phyloP scores from a whole-genome alignment of 2,329 filamentous ascomycete genomes.

The Malbranchea zuffiana region DNA sequence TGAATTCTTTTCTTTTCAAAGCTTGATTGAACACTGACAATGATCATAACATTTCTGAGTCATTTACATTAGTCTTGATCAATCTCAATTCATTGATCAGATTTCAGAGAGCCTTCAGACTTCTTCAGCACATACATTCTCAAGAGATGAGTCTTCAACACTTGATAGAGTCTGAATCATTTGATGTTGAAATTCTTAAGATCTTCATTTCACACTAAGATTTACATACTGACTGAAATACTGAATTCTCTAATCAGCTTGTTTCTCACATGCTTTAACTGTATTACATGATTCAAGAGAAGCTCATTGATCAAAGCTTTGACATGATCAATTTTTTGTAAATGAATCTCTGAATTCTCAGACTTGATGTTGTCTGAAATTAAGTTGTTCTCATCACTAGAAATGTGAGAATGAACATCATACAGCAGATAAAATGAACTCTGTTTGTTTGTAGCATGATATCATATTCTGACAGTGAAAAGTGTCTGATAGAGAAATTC shows the following conservation, averaged over 20 bases:
- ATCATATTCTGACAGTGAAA: not conserved
- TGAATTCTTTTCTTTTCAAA: not conserved
- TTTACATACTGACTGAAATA: not conserved
- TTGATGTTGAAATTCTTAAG: not conserved
- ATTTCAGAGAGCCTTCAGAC: constrained; percentile 1
- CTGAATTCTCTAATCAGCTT: not conserved
- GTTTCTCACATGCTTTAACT: not conserved
- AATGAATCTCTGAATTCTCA: not conserved
- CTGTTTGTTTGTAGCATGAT: too few species aligned
- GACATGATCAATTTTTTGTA: not conserved
- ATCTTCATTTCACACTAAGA: not conserved
- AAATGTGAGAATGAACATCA: constrained; percentile 1
- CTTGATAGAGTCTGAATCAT: constrained; percentile 3
- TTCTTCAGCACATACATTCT: constrained; percentile 4
- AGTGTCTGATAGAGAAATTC: constrained; percentile 3
- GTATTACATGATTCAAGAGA: constrained; percentile 1
- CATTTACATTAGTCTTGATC: not conserved
- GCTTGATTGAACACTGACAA: not conserved
- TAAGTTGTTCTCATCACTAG: not conserved
- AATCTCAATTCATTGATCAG: constrained; percentile 7
- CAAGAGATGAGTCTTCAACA: constrained; percentile 4
- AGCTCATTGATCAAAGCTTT: constrained; percentile 4
- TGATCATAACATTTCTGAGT: constrained; percentile 2
- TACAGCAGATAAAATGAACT: too few species aligned
- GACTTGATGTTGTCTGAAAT: not conserved